phyloP scores from a whole-genome alignment of 805 yeast species.

The Pichia occidentalis region DNA sequence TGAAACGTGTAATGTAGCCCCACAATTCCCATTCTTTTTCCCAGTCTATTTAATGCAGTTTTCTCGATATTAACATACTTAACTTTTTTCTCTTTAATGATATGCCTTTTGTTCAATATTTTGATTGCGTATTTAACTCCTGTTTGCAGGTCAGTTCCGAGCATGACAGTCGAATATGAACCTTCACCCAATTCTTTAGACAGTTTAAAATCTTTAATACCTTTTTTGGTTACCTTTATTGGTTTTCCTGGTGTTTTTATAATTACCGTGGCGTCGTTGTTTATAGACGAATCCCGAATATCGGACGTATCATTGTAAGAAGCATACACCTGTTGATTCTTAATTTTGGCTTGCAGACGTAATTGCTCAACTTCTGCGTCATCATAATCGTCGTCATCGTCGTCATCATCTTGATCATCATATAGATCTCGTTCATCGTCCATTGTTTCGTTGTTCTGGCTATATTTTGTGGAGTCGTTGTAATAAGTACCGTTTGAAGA shows the following conservation, averaged over 20 bases:
- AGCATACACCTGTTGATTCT: slow-evolving; percentile 1
- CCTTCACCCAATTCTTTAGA: slow-evolving; percentile 93
- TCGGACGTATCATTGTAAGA: background rate
- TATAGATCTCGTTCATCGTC: background rate
- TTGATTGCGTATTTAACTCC: slow-evolving; percentile 66
- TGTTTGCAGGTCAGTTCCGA: slow-evolving; percentile 71
- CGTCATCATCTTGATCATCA: slow-evolving; percentile 5
- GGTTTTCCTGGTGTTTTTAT: slow-evolving; percentile 36
- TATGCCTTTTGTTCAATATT: slow-evolving; percentile 67
- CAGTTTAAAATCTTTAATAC: slow-evolving; percentile 80
- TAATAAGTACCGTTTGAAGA: too few relatives aligned
- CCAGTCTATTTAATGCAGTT: slow-evolving; percentile 66
- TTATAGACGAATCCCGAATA: background rate
- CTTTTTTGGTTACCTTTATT: slow-evolving; percentile 37
- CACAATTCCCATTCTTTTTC: slow-evolving; percentile 49
- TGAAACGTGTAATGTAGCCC: slow-evolving; percentile 74
- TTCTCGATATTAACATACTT: slow-evolving; percentile 81
- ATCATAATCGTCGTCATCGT: slow-evolving; percentile 10
- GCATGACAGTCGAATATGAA: slow-evolving; percentile 87
- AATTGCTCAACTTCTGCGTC: slow-evolving; percentile 9
- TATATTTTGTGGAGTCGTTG: too few relatives aligned
- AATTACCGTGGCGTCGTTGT: slow-evolving; percentile 34
- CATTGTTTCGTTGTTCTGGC: background rate
- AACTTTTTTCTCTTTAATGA: slow-evolving; percentile 75
- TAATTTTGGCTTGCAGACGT: slow-evolving; percentile 1